These are phyloP conservation scores for Glycine latifolia DNA, from an alignment of 306 rosid genomes.

Conservation along the genomic window DNA sequence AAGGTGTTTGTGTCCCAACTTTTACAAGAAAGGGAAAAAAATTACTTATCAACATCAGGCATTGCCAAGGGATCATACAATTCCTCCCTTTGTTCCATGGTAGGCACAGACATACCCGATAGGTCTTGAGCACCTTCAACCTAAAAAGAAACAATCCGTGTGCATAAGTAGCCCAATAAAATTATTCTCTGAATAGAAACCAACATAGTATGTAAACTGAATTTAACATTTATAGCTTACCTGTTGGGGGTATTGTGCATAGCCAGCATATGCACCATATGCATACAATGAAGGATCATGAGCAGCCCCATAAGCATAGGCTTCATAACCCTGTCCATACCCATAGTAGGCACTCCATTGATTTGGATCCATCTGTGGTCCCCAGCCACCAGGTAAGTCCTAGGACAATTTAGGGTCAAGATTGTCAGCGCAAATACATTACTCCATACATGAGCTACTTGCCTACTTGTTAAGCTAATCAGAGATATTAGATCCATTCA, in stretches of 20 bases:
- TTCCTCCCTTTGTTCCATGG: conserved; percentile 65
- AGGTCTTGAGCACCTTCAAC: conserved; percentile 83
- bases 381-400: conserved; percentile 82
- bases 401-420: conserved; percentile 43
- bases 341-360: conserved; percentile 89
- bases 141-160: conserved; percentile 52
- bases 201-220: neutral
- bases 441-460: conserved; percentile 13
- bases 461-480: conserved; percentile 13
- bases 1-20: conserved; percentile 11
- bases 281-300: conserved; percentile 84
- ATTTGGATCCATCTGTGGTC: conserved; percentile 77
- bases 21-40: neutral
- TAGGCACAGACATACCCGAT: conserved; percentile 63
- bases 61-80: conserved; percentile 77
- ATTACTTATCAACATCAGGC: conserved; percentile 77
- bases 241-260: conserved; percentile 82
- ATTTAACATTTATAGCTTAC: conserved; percentile 41
- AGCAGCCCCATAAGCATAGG: conserved; percentile 80
- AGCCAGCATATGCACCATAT: conserved; percentile 79
- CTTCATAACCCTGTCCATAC: conserved; percentile 89
- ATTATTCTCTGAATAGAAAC: neutral
- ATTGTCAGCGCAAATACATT: conserved; percentile 3
- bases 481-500: conserved; percentile 19
- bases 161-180: conserved; percentile 16